These are phyloP conservation scores for Ceratobasidium theobromae DNA, from an alignment of 1,284 basidiomycete genomes.

Conservation along the genomic window DNA sequence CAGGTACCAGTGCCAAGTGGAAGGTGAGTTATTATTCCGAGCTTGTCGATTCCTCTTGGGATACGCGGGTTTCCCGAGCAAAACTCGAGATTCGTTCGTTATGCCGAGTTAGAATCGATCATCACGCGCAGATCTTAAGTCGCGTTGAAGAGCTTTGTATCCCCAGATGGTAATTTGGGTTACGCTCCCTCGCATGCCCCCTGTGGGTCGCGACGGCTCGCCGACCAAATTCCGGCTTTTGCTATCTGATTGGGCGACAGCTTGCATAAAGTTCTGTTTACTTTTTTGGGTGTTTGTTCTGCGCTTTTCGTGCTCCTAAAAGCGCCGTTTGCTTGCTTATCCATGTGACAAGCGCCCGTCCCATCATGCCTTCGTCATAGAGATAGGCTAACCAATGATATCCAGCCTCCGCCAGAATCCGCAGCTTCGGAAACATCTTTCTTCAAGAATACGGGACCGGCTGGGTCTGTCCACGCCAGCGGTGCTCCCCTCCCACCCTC, in stretches of 20 bases:
- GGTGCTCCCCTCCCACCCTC: constrained; percentile 18
- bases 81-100: too few species aligned
- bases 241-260: not conserved
- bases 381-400: not conserved
- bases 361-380: not conserved
- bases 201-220: not conserved
- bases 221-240: not conserved
- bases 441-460: constrained; percentile 6
- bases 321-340: not conserved
- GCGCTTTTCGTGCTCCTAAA: not conserved
- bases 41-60: not conserved
- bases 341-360: not conserved
- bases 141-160: not conserved
- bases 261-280: not conserved
- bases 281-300: not conserved
- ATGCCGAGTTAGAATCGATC: not conserved
- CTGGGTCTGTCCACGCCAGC: constrained; percentile 13
- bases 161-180: too few species aligned
- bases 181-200: too few species aligned
- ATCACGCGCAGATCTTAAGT: not conserved
- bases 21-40: constrained; percentile 4
- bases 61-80: too few species aligned
- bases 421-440: constrained; percentile 10
- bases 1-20: constrained; percentile 19
- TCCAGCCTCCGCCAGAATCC: constrained; percentile 25